These are phyloP conservation scores for Aspergillus bridgeri DNA, from an alignment of 495 filamentous ascomycete species.

Conservation along the genomic window DNA sequence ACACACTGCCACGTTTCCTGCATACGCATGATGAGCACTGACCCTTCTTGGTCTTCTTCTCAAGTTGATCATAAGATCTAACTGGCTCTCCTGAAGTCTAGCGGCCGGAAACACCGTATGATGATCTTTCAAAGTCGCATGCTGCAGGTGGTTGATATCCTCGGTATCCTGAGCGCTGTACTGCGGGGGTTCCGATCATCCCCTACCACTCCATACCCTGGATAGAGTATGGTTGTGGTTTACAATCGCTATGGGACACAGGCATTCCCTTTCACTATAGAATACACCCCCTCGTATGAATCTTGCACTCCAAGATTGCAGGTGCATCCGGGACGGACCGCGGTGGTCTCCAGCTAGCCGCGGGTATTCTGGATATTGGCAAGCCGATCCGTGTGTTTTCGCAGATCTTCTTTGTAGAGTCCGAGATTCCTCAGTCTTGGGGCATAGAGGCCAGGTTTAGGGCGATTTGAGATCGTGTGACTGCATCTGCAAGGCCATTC, in stretches of 20 bases:
- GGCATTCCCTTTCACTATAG: too few species aligned
- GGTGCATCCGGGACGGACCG: not conserved
- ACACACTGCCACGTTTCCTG: not conserved
- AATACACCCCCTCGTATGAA: not conserved
- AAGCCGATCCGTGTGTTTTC: not conserved
- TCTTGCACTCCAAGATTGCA: not conserved
- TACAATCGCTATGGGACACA: too few species aligned
- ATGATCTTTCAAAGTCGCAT: too few species aligned
- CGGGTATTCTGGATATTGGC: not conserved
- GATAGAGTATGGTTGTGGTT: not conserved
- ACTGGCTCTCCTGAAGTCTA: not conserved
- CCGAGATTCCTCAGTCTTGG: constrained; percentile 31
- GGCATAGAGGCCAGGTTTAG: constrained; percentile 40
- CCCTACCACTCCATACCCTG: not conserved
- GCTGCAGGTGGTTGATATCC: not conserved
- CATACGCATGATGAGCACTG: not conserved
- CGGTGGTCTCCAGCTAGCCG: not conserved
- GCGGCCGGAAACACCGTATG: not conserved
- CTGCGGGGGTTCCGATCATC: not conserved
- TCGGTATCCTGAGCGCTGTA: not conserved
- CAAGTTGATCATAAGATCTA: not conserved
- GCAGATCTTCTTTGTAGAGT: not conserved
- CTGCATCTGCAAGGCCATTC: constrained; percentile 48
- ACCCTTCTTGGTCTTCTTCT: not conserved
- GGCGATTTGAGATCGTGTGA: constrained; percentile 48